A percentile compares a stretch with the other conserved stretches of the same genome.
Evolutionary conservation across 129 eudicot species (phyloP).

Genomic region (Heracleum sosnowskyi): DNA sequence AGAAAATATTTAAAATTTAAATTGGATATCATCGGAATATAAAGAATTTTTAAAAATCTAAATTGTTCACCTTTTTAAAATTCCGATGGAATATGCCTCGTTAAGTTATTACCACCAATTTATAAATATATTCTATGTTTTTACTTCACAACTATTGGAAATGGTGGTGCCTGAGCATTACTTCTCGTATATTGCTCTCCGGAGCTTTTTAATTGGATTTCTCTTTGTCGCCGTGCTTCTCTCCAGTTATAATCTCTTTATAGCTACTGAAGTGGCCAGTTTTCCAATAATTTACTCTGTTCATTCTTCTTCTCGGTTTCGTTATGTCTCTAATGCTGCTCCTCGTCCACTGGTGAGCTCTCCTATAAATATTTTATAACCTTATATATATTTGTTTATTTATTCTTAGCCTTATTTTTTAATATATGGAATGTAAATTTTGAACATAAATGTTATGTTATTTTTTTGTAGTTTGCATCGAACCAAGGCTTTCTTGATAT

Average conservation of each 20-base stretch:
- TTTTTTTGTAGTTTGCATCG: neutral
- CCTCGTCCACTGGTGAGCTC: slow-evolving; percentile 9
- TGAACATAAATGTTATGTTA: too few species aligned
- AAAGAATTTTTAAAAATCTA: too few species aligned
- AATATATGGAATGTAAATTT: neutral
- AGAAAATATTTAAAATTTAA: too few species aligned
- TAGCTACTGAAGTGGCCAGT: slow-evolving; percentile 2
- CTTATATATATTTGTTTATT: neutral
- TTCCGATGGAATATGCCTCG: too few species aligned
- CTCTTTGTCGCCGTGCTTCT: slow-evolving; percentile 6
- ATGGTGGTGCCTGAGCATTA: slow-evolving; percentile 10
- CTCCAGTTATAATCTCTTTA: slow-evolving; percentile 13
- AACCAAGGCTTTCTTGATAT: neutral
- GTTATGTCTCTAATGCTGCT: neutral
- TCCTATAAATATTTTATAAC: neutral
- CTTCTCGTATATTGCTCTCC: neutral
- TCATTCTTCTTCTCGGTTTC: neutral
- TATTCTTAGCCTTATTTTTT: neutral
- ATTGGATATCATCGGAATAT: too few species aligned
- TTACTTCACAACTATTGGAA: neutral
- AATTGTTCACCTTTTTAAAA: too few species aligned
- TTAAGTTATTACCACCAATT: too few species aligned
- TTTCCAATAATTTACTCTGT: neutral
- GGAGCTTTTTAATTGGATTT: neutral
- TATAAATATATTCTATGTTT: too few species aligned